Base-by-base conservation (phyloP, 31 red algal species). In the Asparagopsis taxiformis region DNA sequence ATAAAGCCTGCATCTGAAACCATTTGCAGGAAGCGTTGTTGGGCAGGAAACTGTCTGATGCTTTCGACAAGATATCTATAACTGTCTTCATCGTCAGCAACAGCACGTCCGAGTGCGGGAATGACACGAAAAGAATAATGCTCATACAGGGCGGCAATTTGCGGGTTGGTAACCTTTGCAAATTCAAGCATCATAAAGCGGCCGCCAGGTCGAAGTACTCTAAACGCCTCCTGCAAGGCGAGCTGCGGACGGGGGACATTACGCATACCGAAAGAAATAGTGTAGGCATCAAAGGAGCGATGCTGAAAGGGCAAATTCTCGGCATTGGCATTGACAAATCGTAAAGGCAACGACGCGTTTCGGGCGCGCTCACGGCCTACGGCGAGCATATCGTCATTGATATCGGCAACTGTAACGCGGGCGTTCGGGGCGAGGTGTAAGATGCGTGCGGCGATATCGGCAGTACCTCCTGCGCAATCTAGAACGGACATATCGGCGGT, bases 191-290 rank as follows among this genome's bases (percentile, higher is more conserved):
- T 93, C 1, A 92, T 31, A 38, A 97, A 97, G 34, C 89, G 83
- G 9, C 90, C 94, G 24, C 94, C 84, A 15, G 63, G 89, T 16
- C 76, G 69, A 1, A 97, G 64, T 1, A 97, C 94, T 17, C 94
- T 89, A 30, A 76, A 67, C 31, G 90, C 82, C 55, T 91, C 82
- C 20, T 37, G 34, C 22, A 89, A 38, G 0, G 94, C 94, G 1
- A 46, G 16, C 39, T 70, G 39, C 3, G 77, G 76, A 11, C 44
- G 41, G 2, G 90, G 52, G 16, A 92, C 89, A 65, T 97, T 97
- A 11, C 94, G 58, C 89, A 97, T 93, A 35, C 94, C 94, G 49
- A 97, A 97, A 23, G 94, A 89, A 37, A 97, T 97, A 38, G 73
- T 73, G 50, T 91, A 80, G 3, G 77, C 77, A 73, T 97, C 90